These are phyloP conservation scores for Fusarium redolens DNA, from an alignment of 2,329 filamentous ascomycete species.

Conservation along the genomic window DNA sequence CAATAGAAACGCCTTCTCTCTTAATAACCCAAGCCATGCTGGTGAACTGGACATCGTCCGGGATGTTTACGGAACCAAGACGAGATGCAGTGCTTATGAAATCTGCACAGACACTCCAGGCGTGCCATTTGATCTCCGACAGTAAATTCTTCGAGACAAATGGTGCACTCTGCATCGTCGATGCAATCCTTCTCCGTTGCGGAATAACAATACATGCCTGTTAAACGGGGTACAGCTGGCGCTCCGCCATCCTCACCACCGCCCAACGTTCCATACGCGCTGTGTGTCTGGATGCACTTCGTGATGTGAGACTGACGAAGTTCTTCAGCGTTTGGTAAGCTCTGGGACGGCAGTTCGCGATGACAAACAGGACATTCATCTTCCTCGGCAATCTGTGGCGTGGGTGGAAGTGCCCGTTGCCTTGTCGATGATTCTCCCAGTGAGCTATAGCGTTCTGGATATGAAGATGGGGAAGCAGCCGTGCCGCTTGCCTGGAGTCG, in stretches of 20 bases:
- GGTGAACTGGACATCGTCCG: conserved; percentile 73
- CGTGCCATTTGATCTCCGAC: conserved; percentile 72
- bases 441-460: conserved; percentile 48
- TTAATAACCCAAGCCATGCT: conserved; percentile 68
- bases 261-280: conserved; percentile 57
- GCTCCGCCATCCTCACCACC: conserved; percentile 42
- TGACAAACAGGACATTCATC: conserved; percentile 85
- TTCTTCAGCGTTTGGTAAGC: conserved; percentile 63
- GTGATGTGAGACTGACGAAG: conserved; percentile 69
- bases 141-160: conserved; percentile 74
- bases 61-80: conserved; percentile 73
- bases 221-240: conserved; percentile 57
- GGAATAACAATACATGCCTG: conserved; percentile 71
- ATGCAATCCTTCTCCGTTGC: conserved; percentile 77
- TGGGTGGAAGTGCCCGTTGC: conserved; percentile 55
- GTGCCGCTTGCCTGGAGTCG: conserved; percentile 54
- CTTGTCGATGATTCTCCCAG: conserved; percentile 51
- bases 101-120: conserved; percentile 74
- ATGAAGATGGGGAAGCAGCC: conserved; percentile 48
- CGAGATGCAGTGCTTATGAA: conserved; percentile 70
- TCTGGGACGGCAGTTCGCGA: conserved; percentile 71
- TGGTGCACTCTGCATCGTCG: conserved; percentile 75
- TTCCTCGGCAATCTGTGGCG: conserved; percentile 72
- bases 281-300: conserved; percentile 67
- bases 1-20: conserved; percentile 24